Evolutionary conservation across 129 eudicot species (phyloP), one percentile per base, ranked within the genome.

Genomic region (Solidago caesia): DNA sequence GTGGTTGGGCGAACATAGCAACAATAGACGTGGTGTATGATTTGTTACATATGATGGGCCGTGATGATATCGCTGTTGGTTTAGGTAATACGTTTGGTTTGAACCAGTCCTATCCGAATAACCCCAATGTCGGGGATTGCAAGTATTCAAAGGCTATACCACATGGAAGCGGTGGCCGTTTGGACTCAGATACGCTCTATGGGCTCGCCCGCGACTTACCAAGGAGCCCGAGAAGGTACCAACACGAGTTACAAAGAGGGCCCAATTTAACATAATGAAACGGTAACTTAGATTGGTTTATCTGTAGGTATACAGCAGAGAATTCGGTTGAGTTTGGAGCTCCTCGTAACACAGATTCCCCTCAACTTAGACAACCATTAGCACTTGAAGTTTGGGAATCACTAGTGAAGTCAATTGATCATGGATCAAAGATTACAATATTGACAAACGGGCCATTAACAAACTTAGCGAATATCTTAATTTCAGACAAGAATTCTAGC

Each of bases 41-140:
- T 79, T 67, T 93, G 74, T 80, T 93, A 77, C 98, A 93, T 73
- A 93, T 90, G 98, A 93, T 93, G 98, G 98, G 98, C 8, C 97
- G 98, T 8, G 98, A 90, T 75, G 97, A 93, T 78, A 86, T 93
- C 48, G 84, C 84, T 6, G 97, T 93, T 41, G 98, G 97, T 46
- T 75, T 93, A 60, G 97, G 98, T 74, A 88, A 82, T 33, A 66
- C 88, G 6, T 87, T 84, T 72, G 98, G 85, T 57, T 68, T 78
- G 56, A 88, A 83, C 81, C 96, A 88, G 29, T 82, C 89, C 15
- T 87, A 83, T 77, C 64, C 86, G 4, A 15, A 55, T 71, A 48
- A 52, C 61, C 59, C 86, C 2, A 68, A 75, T 16, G 86, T 84
- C 15, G 98, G 92, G 29, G 84, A 88, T 73, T 93, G 98, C 87